Evolutionary conservation across 257 asterid species (phyloP).

Genomic region (Scutellaria minor): DNA sequence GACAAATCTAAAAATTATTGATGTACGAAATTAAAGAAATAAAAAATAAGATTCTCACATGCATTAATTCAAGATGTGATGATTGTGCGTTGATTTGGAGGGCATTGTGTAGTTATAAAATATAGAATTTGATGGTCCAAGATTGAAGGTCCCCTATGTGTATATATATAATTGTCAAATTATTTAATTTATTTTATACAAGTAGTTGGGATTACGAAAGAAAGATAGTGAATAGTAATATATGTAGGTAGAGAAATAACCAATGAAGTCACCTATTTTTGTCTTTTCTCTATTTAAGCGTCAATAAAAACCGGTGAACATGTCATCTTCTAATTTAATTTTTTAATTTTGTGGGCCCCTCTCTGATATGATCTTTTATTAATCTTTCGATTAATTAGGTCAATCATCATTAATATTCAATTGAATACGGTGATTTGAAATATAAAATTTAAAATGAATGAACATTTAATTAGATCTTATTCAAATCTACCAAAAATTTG

Average conservation of each 20-base stretch:
- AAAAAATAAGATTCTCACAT: neutral
- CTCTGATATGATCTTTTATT: neutral
- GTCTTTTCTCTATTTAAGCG: conserved; percentile 2
- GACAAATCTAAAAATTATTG: neutral
- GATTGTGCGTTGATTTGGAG: conserved; percentile 15
- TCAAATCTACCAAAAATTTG: no score
- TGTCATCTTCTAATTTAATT: conserved; percentile 8
- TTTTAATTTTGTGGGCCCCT: neutral
- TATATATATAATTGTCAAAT: neutral
- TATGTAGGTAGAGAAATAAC: conserved; percentile 17
- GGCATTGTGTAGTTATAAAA: conserved; percentile 12
- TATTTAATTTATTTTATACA: neutral
- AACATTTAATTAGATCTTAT: no score
- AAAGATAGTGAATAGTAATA: neutral
- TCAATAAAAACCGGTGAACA: neutral
- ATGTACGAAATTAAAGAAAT: neutral
- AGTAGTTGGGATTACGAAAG: neutral
- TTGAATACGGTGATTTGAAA: no score
- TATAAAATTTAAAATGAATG: no score
- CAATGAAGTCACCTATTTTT: conserved; percentile 34
- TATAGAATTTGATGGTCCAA: conserved; percentile 19
- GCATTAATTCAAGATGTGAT: conserved; percentile 19
- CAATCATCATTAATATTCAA: neutral
- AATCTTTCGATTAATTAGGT: neutral
- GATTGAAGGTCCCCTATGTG: neutral